Percentiles rank a stretch among this genome's conserved stretches.
These are phyloP conservation scores for Fagopyrum tataricum DNA, from an alignment of 148 eudicot species.

Conservation along the genomic window DNA sequence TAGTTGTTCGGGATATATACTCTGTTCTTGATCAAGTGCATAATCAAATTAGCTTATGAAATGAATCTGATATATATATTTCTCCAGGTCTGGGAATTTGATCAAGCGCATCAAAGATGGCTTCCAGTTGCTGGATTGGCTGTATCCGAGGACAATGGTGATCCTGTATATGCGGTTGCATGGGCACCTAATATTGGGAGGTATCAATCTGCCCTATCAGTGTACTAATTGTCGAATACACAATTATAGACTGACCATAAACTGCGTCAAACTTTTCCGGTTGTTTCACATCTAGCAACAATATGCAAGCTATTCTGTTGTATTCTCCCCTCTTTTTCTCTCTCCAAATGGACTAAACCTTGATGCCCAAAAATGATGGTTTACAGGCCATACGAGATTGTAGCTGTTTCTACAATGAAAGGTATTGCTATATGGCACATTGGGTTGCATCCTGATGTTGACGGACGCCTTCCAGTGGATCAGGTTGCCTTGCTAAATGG, in stretches of 20 bases:
- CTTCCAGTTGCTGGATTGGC: constrained; percentile 95
- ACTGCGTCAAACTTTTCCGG: neutral
- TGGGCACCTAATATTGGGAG: constrained; percentile 99
- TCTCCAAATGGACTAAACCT: neutral
- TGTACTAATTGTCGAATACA: neutral
- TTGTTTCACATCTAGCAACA: neutral
- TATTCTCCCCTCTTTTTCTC: constrained; percentile 7
- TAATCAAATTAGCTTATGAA: constrained; percentile 13
- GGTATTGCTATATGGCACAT: constrained; percentile 89
- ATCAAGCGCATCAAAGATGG: constrained; percentile 95
- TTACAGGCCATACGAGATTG: constrained; percentile 72
- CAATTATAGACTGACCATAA: neutral
- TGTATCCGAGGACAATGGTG: constrained; percentile 50
- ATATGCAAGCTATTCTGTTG: neutral
- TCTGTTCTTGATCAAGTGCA: neutral
- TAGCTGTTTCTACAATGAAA: constrained; percentile 72
- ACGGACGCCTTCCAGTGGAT: constrained; percentile 77
- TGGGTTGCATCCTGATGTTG: constrained; percentile 64
- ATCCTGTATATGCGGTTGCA: constrained; percentile 72
- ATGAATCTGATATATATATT: constrained; percentile 22
- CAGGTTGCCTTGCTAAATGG: constrained; percentile 58
- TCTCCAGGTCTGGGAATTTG: constrained; percentile 95
- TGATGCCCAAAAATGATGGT: neutral
- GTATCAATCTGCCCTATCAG: constrained; percentile 21
- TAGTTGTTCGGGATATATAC: neutral